These are phyloP conservation scores for Calonectria montana DNA, from an alignment of 2,329 filamentous ascomycete genomes.

Conservation along the genomic window DNA sequence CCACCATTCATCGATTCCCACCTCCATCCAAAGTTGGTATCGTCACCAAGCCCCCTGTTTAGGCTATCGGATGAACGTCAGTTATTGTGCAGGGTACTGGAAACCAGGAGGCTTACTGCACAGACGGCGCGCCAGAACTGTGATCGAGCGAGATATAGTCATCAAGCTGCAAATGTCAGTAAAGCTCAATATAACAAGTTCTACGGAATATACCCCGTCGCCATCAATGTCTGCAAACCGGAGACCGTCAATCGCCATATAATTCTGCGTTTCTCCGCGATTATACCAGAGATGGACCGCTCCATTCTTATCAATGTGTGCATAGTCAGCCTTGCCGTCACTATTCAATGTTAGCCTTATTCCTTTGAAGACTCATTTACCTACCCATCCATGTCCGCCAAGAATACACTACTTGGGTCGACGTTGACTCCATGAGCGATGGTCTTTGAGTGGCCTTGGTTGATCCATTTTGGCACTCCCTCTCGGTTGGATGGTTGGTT, in stretches of 20 bases:
- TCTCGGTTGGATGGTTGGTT: slow-evolving; percentile 18
- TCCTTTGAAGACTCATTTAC: too few relatives aligned
- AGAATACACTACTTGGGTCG: slow-evolving; percentile 17
- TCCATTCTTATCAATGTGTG: slow-evolving; percentile 28
- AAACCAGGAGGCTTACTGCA: slow-evolving; percentile 3
- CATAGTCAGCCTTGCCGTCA: slow-evolving; percentile 30
- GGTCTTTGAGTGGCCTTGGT: slow-evolving; percentile 6
- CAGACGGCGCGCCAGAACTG: background rate
- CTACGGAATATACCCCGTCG: background rate
- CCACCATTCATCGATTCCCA: slow-evolving; percentile 20
- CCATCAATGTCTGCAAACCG: slow-evolving; percentile 27
- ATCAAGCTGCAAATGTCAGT: background rate
- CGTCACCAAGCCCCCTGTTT: background rate
- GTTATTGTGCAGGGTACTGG: background rate
- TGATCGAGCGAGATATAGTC: slow-evolving; percentile 26
- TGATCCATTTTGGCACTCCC: slow-evolving; percentile 14
- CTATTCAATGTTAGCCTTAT: background rate
- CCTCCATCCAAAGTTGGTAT: slow-evolving; percentile 17
- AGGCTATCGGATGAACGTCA: background rate
- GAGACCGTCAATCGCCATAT: slow-evolving; percentile 10
- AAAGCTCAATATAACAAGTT: background rate
- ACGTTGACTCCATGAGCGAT: slow-evolving; percentile 21
- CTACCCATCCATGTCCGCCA: slow-evolving; percentile 38
- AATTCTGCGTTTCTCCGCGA: background rate
- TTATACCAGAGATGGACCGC: slow-evolving; percentile 40